Evolutionary conservation across 2,329 filamentous ascomycete species (phyloP).

Genomic region (Ophiocordyceps camponoti-rufipedis): DNA sequence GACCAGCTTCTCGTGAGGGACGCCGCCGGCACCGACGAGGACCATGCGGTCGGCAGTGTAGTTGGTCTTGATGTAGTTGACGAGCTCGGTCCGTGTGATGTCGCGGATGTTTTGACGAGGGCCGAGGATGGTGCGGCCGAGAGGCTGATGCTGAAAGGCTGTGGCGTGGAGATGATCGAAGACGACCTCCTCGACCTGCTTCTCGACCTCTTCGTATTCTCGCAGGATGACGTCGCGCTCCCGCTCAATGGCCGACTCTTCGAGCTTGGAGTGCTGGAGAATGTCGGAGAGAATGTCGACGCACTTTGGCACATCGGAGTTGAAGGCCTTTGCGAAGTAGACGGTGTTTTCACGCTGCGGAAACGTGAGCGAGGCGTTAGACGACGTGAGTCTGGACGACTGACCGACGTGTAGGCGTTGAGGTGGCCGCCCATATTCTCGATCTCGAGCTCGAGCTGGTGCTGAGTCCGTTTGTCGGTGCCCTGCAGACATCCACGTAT

Average conservation of each 20-base stretch:
- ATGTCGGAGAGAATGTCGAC: slow-evolving; percentile 99
- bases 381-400: slow-evolving; percentile 17
- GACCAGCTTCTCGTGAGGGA: slow-evolving; percentile 87
- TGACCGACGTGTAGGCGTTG: slow-evolving; percentile 97
- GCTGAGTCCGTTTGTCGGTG: slow-evolving; percentile 83
- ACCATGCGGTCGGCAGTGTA: slow-evolving; percentile 99
- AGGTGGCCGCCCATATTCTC: slow-evolving; percentile 99
- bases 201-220: slow-evolving; percentile 98
- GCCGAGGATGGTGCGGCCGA: slow-evolving; percentile 93
- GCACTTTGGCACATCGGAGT: slow-evolving; percentile 86
- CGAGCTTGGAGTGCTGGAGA: slow-evolving; percentile 97
- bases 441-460: slow-evolving; percentile 97
- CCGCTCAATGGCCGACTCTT: slow-evolving; percentile 79
- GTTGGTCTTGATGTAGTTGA: slow-evolving; percentile 97
- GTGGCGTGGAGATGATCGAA: slow-evolving; percentile 98
- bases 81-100: slow-evolving; percentile 80
- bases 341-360: slow-evolving; percentile 91
- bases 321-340: slow-evolving; percentile 99
- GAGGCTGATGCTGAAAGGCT: slow-evolving; percentile 87
- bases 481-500: slow-evolving; percentile 34
- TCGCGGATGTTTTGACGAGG: slow-evolving; percentile 96
- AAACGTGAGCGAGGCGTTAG: slow-evolving; percentile 9
- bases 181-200: slow-evolving; percentile 98
- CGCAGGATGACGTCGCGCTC: slow-evolving; percentile 97
- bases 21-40: slow-evolving; percentile 82